A percentile compares a stretch with the other conserved stretches of the same genome.
Conservation (phyloP, 148 eudicot species). For the Pouteria glomerata region DNA sequence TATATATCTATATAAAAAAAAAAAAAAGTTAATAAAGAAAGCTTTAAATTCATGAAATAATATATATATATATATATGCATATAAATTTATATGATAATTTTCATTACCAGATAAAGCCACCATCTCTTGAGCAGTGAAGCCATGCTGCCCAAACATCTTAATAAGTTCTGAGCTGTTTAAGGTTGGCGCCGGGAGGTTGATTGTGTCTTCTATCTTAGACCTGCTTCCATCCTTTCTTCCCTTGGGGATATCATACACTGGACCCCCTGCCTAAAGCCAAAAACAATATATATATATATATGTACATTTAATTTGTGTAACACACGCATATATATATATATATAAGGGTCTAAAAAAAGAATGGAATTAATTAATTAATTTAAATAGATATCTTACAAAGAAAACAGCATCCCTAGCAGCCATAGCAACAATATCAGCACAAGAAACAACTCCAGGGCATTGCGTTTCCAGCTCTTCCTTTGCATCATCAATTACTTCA, state of each 20-base stretch:
- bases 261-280: conserved; percentile 92
- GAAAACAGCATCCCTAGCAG: conserved; percentile 80
- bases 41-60: too few relatives aligned
- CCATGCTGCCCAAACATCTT: conserved; percentile 61
- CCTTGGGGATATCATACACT: conserved; percentile 75
- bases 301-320: background rate
- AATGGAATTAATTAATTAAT: background rate
- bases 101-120: conserved; percentile 70
- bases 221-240: conserved; percentile 80
- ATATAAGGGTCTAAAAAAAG: background rate
- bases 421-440: conserved; percentile 87
- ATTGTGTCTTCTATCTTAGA: conserved; percentile 81
- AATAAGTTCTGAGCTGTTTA: conserved; percentile 64
- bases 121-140: conserved; percentile 71
- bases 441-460: conserved; percentile 92
- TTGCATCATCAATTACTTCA: conserved; percentile 60
- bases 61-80: too few relatives aligned
- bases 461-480: conserved; percentile 49
- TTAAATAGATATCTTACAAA: conserved; percentile 36
- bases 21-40: too few relatives aligned
- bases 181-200: conserved; percentile 56
- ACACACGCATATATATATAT: background rate
- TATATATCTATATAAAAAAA: too few relatives aligned
- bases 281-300: background rate
- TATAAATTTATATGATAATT: background rate